Conservation (phyloP, 306 rosid species). For the Quercus parvula region DNA sequence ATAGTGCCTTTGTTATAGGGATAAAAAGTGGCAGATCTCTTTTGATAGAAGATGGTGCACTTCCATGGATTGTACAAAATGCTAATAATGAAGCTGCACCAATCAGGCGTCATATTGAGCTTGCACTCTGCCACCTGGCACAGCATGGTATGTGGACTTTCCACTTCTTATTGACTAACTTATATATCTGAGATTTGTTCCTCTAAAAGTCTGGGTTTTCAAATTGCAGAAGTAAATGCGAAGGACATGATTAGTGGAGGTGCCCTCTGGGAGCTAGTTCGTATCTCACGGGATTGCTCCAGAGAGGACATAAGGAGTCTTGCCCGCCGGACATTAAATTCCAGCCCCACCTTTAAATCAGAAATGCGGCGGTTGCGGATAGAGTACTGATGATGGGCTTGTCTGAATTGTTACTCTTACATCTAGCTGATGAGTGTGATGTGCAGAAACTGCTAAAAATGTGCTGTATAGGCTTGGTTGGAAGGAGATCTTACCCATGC, state of each 20-base stretch:
- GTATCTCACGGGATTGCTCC: conserved; percentile 92
- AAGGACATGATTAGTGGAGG: conserved; percentile 95
- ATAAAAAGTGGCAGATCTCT: conserved; percentile 66
- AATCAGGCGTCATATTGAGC: conserved; percentile 96
- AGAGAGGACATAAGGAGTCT: conserved; percentile 91
- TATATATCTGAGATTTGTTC: background rate
- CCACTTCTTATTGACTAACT: background rate
- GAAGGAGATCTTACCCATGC: background rate
- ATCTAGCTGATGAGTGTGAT: conserved; percentile 26
- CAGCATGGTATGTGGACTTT: conserved; percentile 69
- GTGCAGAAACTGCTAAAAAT: background rate
- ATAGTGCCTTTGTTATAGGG: conserved; percentile 42
- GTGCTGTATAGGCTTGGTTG: conserved; percentile 11
- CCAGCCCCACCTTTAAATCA: conserved; percentile 67
- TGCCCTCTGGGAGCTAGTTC: conserved; percentile 97
- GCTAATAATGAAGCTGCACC: conserved; percentile 91
- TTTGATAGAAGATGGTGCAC: conserved; percentile 91
- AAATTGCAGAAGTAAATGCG: conserved; percentile 80
- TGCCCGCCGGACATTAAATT: conserved; percentile 70
- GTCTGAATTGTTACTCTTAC: background rate
- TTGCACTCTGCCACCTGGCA: conserved; percentile 96
- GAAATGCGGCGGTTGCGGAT: conserved; percentile 78
- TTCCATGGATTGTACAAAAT: conserved; percentile 96
- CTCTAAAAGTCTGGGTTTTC: background rate
- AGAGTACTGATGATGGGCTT: conserved; percentile 45